Base-by-base conservation (phyloP, 1,139 yeast genomes). In the Pneumocystis jirovecii region DNA sequence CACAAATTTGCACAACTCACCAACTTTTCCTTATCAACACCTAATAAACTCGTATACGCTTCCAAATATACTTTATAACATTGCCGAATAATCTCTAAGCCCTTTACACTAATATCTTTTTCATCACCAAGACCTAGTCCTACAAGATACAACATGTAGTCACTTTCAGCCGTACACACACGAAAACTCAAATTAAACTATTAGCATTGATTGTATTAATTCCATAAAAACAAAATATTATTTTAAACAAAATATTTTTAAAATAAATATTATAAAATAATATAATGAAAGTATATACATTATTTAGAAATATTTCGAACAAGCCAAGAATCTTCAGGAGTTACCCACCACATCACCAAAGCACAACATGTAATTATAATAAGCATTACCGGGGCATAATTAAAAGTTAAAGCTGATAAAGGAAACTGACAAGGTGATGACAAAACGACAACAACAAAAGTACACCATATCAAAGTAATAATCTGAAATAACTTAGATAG, bases 41-140 rank as follows among this genome's bases (percentile, higher is more conserved):
- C 91, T 69, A 93, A 80, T 69, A 93, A 91, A 63, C 96, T 87
- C 1, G 98, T 93, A 76, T 93, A 93, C 1, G 96, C 97, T 77
- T 93, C 98, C 67, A 93, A 80, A 71, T 93, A 93, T 15, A 93
- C 96, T 60, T 96, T 80, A 73, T 86, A 84, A 77, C 97, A 91
- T 75, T 81, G 83, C 72, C 82, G 85, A 65, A 93, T 90, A 2
- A 87, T 83, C 73, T 91, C 93, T 60, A 93, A 80, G 0, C 98
- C 98, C 71, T 97, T 85, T 17, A 93, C 97, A 1, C 97, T 91
- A 72, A 93, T 90, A 75, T 93, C 98, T 17, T 86, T 78, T 71
- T 85, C 95, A 73, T 89, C 86, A 2, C 97, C 89, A 66, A 93
- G 82, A 7, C 98, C 98, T 67, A 93, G 80, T 7, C 98, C 98